Percentiles rank a stretch among this genome's conserved stretches.
Evolutionary conservation across 2,329 filamentous ascomycete genomes (phyloP).

Genomic region (Falciphora oryzae): DNA sequence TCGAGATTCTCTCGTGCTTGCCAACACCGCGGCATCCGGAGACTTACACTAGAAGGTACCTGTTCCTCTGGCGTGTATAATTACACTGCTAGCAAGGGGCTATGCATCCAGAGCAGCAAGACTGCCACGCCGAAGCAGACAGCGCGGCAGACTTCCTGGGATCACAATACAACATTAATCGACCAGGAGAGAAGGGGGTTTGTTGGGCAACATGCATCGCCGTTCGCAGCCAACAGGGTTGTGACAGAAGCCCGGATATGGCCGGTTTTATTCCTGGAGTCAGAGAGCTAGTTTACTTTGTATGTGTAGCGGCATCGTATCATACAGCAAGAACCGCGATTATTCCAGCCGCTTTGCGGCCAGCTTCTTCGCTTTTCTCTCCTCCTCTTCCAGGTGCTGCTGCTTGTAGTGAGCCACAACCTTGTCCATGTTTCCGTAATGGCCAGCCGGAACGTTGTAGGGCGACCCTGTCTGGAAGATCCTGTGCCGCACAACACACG

Average conservation of each 20-base stretch:
- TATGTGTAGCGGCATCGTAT: neutral
- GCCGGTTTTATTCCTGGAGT: neutral
- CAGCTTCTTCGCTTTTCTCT: conserved; percentile 46
- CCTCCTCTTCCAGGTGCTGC: conserved; percentile 49
- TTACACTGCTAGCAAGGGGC: no score
- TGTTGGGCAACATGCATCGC: neutral
- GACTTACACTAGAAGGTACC: no score
- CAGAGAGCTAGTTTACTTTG: neutral
- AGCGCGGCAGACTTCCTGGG: no score
- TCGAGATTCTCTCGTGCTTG: neutral
- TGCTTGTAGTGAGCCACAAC: conserved; percentile 52
- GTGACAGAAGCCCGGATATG: neutral
- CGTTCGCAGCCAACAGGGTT: neutral
- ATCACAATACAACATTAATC: no score
- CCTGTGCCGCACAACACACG: conserved; percentile 26
- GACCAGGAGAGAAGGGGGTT: neutral
- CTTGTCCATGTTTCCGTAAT: conserved; percentile 47
- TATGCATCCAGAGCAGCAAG: no score
- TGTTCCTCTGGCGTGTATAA: no score
- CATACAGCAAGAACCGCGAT: neutral
- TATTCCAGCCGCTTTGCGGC: conserved; percentile 28
- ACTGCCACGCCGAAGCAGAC: no score
- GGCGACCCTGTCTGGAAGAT: conserved; percentile 43
- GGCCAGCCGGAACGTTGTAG: conserved; percentile 50
- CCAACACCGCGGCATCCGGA: neutral